Evolutionary conservation across 768 basidiomycete species (phyloP), one percentile per base, ranked within the genome.

Genomic region (Termitomyces sp.): DNA sequence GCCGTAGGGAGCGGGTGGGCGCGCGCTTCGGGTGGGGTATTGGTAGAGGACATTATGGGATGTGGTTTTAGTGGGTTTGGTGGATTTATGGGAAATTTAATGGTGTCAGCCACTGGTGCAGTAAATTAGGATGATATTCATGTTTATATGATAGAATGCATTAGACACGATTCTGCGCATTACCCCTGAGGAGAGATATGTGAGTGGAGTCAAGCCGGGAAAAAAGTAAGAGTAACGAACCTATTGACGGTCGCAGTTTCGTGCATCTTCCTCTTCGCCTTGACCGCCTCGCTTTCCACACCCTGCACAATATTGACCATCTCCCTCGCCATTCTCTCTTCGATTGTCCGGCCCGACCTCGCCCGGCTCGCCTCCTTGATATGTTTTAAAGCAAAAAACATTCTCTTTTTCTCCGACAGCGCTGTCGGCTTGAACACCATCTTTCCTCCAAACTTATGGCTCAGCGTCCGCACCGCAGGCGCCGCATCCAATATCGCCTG

Each of bases 361-460:
- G 71, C 74, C 58, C 86, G 78, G 59, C 82, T 81, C 13, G 83
- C 85, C 5, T 84, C 73, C 46, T 92, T 62, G 16, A 97, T 85
- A 81, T 88, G 91, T 59, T 76, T 67, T 37, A 96, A 76, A 3
- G 85, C 94, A 48, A 75, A 79, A 34, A 83, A 79, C 46, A 84
- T 81, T 36, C 93, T 79, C 73, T 94, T 92, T 67, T 88, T 84
- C 73, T 94, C 92, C 53, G 78, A 85, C 56, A 97, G 75, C 1
- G 92, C 84, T 13, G 83, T 73, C 0, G 94, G 94, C 41, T 78
- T 82, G 44, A 77, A 71, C 12, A 85, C 68, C n/a, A 73, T 78
- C 72, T 94, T 94, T 5, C 85, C 81, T 2, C 83, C 27, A 9
- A n/a, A 12, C 18, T n/a, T 27, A 47, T 47, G 46, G 27, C 27